Conservation (phyloP, 805 yeast species). For the Huiozyma naganishii region DNA sequence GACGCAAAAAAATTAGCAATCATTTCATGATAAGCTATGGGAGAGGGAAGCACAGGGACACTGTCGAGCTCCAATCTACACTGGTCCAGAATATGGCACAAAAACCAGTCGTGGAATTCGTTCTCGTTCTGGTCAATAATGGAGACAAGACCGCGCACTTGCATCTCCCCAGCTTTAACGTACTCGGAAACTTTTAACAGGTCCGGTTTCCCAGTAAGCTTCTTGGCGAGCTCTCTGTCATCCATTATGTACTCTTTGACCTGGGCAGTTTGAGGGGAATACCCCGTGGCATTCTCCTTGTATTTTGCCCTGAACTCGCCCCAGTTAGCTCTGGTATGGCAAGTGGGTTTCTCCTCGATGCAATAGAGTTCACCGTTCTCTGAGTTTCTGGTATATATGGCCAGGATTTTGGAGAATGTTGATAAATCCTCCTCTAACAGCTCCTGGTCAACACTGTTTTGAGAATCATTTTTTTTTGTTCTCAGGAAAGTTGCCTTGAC, state of each 20-base stretch:
- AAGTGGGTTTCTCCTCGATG: constrained; percentile 26
- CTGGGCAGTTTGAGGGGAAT: constrained; percentile 4
- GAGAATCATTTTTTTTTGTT: no score
- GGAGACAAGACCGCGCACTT: constrained; percentile 31
- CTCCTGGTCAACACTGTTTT: no score
- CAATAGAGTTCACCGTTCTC: constrained; percentile 13
- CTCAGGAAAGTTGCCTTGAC: no score
- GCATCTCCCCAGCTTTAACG: constrained; percentile 20
- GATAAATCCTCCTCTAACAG: constrained; percentile 25
- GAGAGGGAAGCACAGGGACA: constrained; percentile 4
- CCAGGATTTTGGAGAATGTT: constrained; percentile 31
- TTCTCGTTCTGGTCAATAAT: constrained; percentile 19
- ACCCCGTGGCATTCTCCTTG: constrained; percentile 3
- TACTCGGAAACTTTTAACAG: constrained; percentile 28
- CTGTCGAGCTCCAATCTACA: constrained; percentile 23
- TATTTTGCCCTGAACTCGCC: constrained; percentile 7
- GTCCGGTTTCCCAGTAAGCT: constrained; percentile 12
- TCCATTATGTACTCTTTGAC: constrained; percentile 15
- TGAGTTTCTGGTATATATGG: constrained; percentile 28
- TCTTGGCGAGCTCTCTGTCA: constrained; percentile 8
- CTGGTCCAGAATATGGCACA: constrained; percentile 28
- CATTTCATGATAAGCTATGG: constrained; percentile 16
- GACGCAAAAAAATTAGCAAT: constrained; percentile 37
- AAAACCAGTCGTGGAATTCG: constrained; percentile 30
- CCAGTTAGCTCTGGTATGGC: constrained; percentile 26